Base-by-base conservation (phyloP, 176 grass and related monocot genomes). In the Avena sativa region DNA sequence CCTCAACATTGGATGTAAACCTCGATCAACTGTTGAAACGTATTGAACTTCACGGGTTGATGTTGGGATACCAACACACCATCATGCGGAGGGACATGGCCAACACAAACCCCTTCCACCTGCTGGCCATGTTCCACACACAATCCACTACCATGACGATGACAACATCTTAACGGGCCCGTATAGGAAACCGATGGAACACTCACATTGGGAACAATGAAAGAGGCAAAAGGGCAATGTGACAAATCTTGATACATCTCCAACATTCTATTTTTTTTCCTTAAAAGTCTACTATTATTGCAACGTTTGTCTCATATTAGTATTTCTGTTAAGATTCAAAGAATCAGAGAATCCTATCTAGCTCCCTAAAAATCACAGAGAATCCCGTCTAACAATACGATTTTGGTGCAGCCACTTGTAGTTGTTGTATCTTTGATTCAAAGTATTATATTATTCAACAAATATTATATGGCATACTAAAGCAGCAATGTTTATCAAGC, bases 401-500 rank as follows among this genome's bases (percentile, higher is more conserved):
- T 52, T 69, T 87, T 80, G 81, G 75, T 51, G 12, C 66, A 71
- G 84, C 69, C 59, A 86, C 38, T 70, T 88, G 68, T 88, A 87
- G 76, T 69, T 21, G 59, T 51, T 88, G 68, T 76, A 87, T 85
- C 66, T 91, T 91, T 87, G 43, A 75, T 15, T 76, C 51, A 53
- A 76, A 85, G 81, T 28, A 28, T 28, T 28, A 28, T 84, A 91
- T 76, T 88, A 88, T 91, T 81, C 58, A 88, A 88, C 81, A 89
- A 47, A 79, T 74, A 74, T 74, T 86, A 30, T 46, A 87, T 74
- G 58, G 68, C 81, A 76, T 47, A 55, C 74, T 87, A 79, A 49
- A 50, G 67, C 85, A 87, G 73, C 48, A 40, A 13, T 36, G 36
- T 36, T 84, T 26, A 77, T 13, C 10, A 12, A 9, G 30, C 48